phyloP scores from a whole-genome alignment of 2,329 filamentous ascomycete genomes.

The Trichoderma asperellum region DNA sequence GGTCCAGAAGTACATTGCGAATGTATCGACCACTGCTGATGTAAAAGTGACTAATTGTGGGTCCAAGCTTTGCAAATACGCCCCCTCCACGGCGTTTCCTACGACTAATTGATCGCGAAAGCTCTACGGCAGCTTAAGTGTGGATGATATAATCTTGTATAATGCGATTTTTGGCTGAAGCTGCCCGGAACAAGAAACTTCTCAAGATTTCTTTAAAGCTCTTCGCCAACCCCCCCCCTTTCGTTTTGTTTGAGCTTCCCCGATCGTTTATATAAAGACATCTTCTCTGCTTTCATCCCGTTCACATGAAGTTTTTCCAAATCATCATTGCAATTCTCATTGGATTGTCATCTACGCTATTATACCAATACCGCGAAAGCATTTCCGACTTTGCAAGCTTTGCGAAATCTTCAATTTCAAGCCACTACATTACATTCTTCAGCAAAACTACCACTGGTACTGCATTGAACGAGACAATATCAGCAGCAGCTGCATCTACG shows the following conservation, averaged over 20 bases:
- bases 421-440: slow-evolving; percentile 5
- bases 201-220: slow-evolving; percentile 6
- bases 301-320: slow-evolving; percentile 40
- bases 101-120: background rate
- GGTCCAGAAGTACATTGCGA: background rate
- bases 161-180: background rate
- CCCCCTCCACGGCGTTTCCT: background rate
- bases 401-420: background rate
- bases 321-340: slow-evolving; percentile 39
- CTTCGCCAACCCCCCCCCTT: background rate
- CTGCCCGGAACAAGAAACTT: slow-evolving; percentile 6
- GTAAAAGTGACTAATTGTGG: slow-evolving; percentile 38
- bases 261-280: slow-evolving; percentile 11
- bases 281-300: background rate
- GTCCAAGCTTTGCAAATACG: background rate
- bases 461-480: background rate
- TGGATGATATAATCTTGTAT: slow-evolving; percentile 22
- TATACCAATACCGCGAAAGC: slow-evolving; percentile 34
- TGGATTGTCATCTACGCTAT: slow-evolving; percentile 37
- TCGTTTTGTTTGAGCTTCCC: background rate
- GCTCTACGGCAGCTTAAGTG: background rate
- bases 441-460: background rate
- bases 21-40: slow-evolving; percentile 34
- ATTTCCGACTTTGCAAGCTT: background rate
- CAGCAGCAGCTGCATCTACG: background rate